These are phyloP conservation scores for Phytophthora tubulina DNA, from an alignment of 352 stramenopile genomes.

Conservation along the genomic window DNA sequence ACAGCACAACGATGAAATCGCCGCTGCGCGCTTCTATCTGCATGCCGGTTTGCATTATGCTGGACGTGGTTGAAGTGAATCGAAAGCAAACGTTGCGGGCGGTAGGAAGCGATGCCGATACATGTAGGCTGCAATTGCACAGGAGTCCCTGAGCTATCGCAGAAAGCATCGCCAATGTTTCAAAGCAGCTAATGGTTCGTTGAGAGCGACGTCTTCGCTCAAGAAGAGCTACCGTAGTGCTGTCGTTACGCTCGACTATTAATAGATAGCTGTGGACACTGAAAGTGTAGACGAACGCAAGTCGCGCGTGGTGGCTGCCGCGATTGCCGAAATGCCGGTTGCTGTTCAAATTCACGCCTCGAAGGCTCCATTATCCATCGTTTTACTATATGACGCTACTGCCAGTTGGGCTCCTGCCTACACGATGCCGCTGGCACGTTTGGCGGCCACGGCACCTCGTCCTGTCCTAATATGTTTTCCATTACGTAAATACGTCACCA, in stretches of 20 bases:
- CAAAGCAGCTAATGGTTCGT: too few relatives aligned
- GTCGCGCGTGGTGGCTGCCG: neutral
- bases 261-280: too few relatives aligned
- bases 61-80: constrained; percentile 18
- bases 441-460: neutral
- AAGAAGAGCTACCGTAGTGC: too few relatives aligned
- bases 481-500: constrained; percentile 23
- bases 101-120: neutral
- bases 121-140: neutral
- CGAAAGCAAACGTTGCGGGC: too few relatives aligned
- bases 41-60: neutral
- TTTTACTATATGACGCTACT: constrained; percentile 23
- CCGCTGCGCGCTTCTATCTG: constrained; percentile 6
- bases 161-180: too few relatives aligned
- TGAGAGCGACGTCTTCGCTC: too few relatives aligned
- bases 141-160: too few relatives aligned
- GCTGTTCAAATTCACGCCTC: constrained; percentile 7
- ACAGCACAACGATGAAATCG: too few relatives aligned
- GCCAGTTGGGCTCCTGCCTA: constrained; percentile 9
- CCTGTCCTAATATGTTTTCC: constrained; percentile 27
- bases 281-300: neutral
- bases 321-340: constrained; percentile 1
- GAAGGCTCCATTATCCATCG: constrained; percentile 18
- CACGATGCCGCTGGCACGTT: constrained; percentile 1
- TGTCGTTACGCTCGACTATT: too few relatives aligned